These are phyloP conservation scores for Polychaeton citri DNA, from an alignment of 2,329 filamentous ascomycete species.

Conservation along the genomic window DNA sequence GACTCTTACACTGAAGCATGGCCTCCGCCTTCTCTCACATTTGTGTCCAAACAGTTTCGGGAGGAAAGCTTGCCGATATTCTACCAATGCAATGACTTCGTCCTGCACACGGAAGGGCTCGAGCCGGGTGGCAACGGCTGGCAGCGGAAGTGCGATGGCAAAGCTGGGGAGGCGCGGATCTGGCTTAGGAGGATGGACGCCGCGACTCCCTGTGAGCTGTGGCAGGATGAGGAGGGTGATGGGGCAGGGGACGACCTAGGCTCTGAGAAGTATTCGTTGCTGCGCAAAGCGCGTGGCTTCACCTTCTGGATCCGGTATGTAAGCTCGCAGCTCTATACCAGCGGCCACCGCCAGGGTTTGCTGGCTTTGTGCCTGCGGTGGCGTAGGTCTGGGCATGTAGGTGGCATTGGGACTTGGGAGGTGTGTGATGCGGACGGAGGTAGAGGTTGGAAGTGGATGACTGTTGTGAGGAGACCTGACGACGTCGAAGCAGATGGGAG, in stretches of 20 bases:
- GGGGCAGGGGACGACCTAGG: neutral
- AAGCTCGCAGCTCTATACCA: constrained; percentile 2
- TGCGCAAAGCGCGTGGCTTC: constrained; percentile 9
- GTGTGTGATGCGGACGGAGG: constrained; percentile 7
- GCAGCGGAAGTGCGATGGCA: constrained; percentile 1
- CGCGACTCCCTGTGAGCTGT: too few species aligned
- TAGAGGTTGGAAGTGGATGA: constrained; percentile 16
- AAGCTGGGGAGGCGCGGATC: constrained; percentile 11
- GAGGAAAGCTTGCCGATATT: constrained; percentile 15
- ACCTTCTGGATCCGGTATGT: constrained; percentile 18
- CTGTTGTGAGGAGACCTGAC: constrained; percentile 12
- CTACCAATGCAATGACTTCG: constrained; percentile 17
- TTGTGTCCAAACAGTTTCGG: constrained; percentile 15
- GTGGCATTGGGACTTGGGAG: constrained; percentile 5
- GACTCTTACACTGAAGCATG: constrained; percentile 13
- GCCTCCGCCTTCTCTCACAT: constrained; percentile 14
- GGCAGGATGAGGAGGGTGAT: neutral
- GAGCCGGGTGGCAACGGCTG: neutral
- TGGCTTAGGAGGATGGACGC: constrained; percentile 14
- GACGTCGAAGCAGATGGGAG: constrained; percentile 10
- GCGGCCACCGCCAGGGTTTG: constrained; percentile 2
- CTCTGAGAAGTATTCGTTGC: neutral
- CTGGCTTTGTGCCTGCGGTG: neutral
- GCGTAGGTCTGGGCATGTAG: neutral
- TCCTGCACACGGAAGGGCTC: constrained; percentile 16